Evolutionary conservation across 75 land plant species (phyloP).

Genomic region (Selaginella tamariscina): DNA sequence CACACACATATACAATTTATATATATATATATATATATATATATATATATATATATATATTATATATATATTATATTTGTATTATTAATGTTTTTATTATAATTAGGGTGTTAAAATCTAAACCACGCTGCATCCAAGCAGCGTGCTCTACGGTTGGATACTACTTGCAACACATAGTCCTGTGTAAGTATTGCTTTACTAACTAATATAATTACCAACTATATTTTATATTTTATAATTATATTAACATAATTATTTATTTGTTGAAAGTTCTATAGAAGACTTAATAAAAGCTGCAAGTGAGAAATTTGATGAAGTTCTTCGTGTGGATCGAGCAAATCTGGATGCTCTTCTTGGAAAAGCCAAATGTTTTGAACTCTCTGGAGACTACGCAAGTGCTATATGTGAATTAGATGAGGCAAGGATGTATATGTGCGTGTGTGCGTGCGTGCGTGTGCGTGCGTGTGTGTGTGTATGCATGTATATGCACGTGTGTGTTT

Average conservation of each 20-base stretch:
- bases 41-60: too few species aligned
- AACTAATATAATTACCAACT: background rate
- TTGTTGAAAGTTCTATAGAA: slow-evolving; percentile 15
- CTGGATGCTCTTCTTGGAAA: slow-evolving; percentile 23
- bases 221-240: slow-evolving; percentile 19
- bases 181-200: background rate
- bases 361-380: slow-evolving; percentile 22
- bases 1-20: too few species aligned
- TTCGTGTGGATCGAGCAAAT: slow-evolving; percentile 13
- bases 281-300: background rate
- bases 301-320: slow-evolving; percentile 22
- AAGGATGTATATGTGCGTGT: background rate
- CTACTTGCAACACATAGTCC: background rate
- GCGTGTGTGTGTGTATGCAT: too few species aligned
- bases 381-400: slow-evolving; percentile 21
- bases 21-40: too few species aligned
- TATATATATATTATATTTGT: too few species aligned
- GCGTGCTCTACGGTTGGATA: background rate
- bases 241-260: slow-evolving; percentile 14
- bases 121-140: too few species aligned
- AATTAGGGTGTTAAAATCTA: too few species aligned
- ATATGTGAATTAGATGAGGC: slow-evolving; percentile 20
- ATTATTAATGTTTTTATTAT: too few species aligned
- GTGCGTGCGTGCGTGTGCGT: background rate
- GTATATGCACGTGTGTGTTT: too few species aligned